Conservation (phyloP, 805 yeast genomes). For the Barnettozyma botsteinii region DNA sequence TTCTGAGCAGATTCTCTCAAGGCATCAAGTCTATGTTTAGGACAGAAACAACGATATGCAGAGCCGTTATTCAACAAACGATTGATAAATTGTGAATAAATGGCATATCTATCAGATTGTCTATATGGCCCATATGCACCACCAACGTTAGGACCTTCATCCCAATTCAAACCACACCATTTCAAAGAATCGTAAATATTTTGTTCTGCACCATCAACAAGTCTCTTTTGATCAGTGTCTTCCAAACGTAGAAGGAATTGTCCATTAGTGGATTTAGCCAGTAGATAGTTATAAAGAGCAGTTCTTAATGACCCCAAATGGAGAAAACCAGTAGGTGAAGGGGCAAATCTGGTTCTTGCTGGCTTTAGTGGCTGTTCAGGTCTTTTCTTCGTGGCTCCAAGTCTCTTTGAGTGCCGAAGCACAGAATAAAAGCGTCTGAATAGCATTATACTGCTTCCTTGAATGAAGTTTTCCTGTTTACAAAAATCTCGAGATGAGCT, state of each 20-base stretch:
- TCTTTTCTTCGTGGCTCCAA: constrained; percentile 7
- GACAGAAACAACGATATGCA: constrained; percentile 86
- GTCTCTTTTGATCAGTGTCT: constrained; percentile 84
- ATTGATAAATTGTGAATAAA: constrained; percentile 59
- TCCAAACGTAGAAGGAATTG: constrained; percentile 78
- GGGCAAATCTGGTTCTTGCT: constrained; percentile 90
- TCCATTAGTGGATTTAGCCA: constrained; percentile 78
- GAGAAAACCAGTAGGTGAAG: constrained; percentile 95
- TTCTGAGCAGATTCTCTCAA: constrained; percentile 68
- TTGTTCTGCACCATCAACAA: constrained; percentile 77
- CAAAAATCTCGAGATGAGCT: neutral
- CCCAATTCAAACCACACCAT: constrained; percentile 73
- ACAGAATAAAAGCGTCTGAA: constrained; percentile 5
- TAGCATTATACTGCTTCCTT: neutral
- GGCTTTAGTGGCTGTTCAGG: constrained; percentile 33
- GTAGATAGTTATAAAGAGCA: constrained; percentile 80
- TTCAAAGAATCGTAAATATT: constrained; percentile 67
- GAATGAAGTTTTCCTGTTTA: too few relatives aligned
- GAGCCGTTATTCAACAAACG: constrained; percentile 53
- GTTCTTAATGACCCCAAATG: constrained; percentile 93
- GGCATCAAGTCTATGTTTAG: constrained; percentile 65
- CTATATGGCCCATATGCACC: constrained; percentile 63
- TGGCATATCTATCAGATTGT: constrained; percentile 71
- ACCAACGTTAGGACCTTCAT: constrained; percentile 65
- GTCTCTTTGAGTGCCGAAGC: constrained; percentile 6